A percentile compares a stretch with the other conserved stretches of the same genome.
Conservation (phyloP, 495 filamentous ascomycete species). For the Penicillium cinerascens region DNA sequence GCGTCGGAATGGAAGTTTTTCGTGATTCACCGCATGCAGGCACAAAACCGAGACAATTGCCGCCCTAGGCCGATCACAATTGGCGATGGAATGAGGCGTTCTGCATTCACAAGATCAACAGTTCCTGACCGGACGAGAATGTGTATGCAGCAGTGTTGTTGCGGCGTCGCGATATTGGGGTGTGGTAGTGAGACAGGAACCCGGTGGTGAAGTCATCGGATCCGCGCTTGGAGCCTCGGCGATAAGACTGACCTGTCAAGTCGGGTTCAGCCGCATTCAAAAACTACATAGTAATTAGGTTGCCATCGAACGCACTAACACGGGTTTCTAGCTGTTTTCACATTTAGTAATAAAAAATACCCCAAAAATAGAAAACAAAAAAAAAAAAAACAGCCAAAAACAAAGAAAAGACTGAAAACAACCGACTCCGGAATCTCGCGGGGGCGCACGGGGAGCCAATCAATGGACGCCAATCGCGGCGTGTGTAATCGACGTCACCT, state of each 20-base stretch:
- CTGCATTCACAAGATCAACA: conserved; percentile 3
- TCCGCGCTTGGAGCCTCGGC: conserved; percentile 1
- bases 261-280: not conserved
- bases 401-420: not conserved
- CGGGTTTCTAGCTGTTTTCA: no score
- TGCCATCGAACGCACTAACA: no score
- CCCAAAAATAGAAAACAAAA: not conserved
- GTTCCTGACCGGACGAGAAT: not conserved
- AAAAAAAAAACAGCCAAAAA: not conserved
- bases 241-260: conserved; percentile 7
- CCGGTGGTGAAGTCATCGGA: conserved; percentile 18
- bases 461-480: conserved; percentile 5
- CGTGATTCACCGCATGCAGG: conserved; percentile 9
- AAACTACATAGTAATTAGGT: no score
- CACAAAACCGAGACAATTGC: conserved; percentile 5
- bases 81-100: not conserved
- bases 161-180: not conserved
- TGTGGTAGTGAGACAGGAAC: not conserved
- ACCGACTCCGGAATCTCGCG: conserved; percentile 21
- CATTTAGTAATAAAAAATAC: not conserved
- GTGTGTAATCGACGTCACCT: conserved; percentile 26
- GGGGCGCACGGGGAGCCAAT: conserved; percentile 15
- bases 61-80: conserved; percentile 3
- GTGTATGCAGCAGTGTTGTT: not conserved
- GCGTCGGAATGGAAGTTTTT: conserved; percentile 6